These are phyloP conservation scores for Suhomyces maxii DNA, from an alignment of 1,139 yeast genomes.

Conservation along the genomic window DNA sequence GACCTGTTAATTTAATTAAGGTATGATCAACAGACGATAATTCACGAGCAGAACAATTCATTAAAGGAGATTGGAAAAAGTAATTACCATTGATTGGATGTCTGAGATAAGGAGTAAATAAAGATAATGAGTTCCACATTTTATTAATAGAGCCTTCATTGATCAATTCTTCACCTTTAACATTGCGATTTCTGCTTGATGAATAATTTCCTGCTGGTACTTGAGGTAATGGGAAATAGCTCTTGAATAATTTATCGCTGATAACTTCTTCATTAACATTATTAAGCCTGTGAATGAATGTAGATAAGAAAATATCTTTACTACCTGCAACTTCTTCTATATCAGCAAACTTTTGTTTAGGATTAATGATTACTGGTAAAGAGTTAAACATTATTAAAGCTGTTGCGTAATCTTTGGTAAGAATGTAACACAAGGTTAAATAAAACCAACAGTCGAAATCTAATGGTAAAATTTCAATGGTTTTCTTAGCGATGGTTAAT, in stretches of 20 bases:
- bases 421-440: slow-evolving; percentile 35
- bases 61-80: slow-evolving; percentile 40
- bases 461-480: slow-evolving; percentile 37
- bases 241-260: slow-evolving; percentile 30
- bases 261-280: slow-evolving; percentile 26
- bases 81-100: slow-evolving; percentile 39
- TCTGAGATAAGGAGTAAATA: slow-evolving; percentile 32
- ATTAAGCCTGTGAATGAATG: slow-evolving; percentile 26
- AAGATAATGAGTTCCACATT: slow-evolving; percentile 35
- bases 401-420: slow-evolving; percentile 28
- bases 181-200: not conserved
- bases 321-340: slow-evolving; percentile 29
- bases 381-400: slow-evolving; percentile 40
- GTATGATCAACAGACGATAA: slow-evolving; percentile 38
- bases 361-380: slow-evolving; percentile 29
- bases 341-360: slow-evolving; percentile 15
- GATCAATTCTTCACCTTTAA: slow-evolving; percentile 1
- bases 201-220: slow-evolving; percentile 9
- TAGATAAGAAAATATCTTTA: slow-evolving; percentile 30
- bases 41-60: slow-evolving; percentile 34
- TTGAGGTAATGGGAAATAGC: slow-evolving; percentile 36
- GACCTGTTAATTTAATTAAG: slow-evolving; percentile 32
- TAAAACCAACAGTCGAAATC: slow-evolving; percentile 46
- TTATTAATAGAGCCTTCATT: slow-evolving; percentile 30
- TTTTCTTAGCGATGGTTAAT: slow-evolving; percentile 29